phyloP scores from a whole-genome alignment of 2,329 filamentous ascomycete genomes.

The Lecanicillium sp. region DNA sequence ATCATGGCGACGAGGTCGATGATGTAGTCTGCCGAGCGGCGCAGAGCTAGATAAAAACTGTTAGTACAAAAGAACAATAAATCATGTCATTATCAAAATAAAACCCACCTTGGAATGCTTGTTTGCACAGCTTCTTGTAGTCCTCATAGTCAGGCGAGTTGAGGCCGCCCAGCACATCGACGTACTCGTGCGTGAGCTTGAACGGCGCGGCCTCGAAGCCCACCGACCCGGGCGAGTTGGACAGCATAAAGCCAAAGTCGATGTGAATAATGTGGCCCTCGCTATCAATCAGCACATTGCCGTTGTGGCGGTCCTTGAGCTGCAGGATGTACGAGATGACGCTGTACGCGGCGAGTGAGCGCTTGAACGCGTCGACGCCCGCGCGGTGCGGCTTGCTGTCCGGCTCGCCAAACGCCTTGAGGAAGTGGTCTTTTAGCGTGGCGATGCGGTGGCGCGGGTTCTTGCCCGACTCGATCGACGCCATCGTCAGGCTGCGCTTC shows the following conservation, averaged over 20 bases:
- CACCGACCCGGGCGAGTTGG: constrained; percentile 76
- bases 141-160: constrained; percentile 64
- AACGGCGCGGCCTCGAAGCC: constrained; percentile 84
- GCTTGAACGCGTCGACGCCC: constrained; percentile 72
- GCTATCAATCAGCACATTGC: constrained; percentile 79
- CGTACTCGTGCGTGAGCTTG: constrained; percentile 80
- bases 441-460: constrained; percentile 73
- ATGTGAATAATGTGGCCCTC: constrained; percentile 85
- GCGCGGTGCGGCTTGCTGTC: constrained; percentile 64
- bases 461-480: constrained; percentile 63
- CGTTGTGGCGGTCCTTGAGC: constrained; percentile 81
- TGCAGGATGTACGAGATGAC: constrained; percentile 79
- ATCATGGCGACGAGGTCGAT: constrained; percentile 80
- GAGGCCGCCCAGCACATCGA: constrained; percentile 73
- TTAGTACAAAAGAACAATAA: constrained; percentile 4
- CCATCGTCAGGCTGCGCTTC: constrained; percentile 73
- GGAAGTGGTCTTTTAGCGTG: constrained; percentile 74
- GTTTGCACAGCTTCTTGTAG: constrained; percentile 75
- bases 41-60: constrained; percentile 48
- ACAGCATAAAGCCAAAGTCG: constrained; percentile 86
- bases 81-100: background rate
- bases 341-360: constrained; percentile 78
- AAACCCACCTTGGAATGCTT: constrained; percentile 69
- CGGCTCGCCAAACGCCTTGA: constrained; percentile 68
- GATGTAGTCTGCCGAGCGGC: constrained; percentile 72